Conservation (phyloP, 345 rosid species). For the Populus simonii region DNA sequence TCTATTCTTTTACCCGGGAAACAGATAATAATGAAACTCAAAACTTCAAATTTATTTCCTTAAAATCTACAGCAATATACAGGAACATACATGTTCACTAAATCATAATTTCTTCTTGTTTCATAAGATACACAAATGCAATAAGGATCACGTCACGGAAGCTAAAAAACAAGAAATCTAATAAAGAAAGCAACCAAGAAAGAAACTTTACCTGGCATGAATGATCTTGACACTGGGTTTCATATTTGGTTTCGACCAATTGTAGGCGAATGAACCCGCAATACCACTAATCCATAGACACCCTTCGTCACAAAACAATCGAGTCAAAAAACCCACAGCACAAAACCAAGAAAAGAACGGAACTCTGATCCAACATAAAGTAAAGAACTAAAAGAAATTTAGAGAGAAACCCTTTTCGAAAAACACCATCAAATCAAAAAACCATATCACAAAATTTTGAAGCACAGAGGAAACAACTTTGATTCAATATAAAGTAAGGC, state of each 20-base stretch:
- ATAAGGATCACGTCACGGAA: not conserved
- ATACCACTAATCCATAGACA: conserved; percentile 87
- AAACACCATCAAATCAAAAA: not conserved
- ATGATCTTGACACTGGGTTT: conserved; percentile 94
- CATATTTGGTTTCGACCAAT: conserved; percentile 95
- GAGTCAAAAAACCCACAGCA: conserved; percentile 3
- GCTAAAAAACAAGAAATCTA: not conserved
- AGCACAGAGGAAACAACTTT: not conserved
- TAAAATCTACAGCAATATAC: not conserved
- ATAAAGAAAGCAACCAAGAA: not conserved
- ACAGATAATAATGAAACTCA: not conserved
- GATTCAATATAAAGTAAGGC: not conserved
- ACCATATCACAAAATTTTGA: not conserved
- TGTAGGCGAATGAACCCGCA: conserved; percentile 80
- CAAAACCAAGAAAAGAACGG: not conserved
- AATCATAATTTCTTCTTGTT: not conserved
- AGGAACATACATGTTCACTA: not conserved
- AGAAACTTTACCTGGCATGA: conserved; percentile 70
- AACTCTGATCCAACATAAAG: not conserved
- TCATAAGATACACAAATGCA: not conserved
- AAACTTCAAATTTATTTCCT: not conserved
- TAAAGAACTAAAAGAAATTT: not conserved
- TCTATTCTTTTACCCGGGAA: not conserved
- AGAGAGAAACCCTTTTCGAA: not conserved
- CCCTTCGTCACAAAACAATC: conserved; percentile 38